Base-by-base conservation (phyloP, 768 basidiomycete genomes). In the Agrocybe praecox region DNA sequence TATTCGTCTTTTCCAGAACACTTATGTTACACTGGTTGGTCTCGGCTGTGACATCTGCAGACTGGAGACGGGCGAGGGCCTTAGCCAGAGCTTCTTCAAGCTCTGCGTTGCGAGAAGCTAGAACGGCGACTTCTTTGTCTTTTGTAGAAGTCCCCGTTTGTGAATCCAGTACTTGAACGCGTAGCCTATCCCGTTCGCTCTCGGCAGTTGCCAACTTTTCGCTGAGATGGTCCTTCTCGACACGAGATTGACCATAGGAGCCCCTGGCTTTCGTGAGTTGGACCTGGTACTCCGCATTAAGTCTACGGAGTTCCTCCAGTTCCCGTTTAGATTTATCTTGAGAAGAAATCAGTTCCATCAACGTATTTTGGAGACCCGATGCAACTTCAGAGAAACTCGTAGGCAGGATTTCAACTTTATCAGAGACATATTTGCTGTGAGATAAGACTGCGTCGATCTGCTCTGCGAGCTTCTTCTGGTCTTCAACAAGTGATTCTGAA, bases 251-350 rank as follows among this genome's bases (percentile, higher is more conserved):
- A 0, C 90, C 90, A 62, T 91, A 87, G 14, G 86, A 84, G 19
- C 85, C 83, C 52, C 90, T 87, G 49, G 92, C 88, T 72, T 90
- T 91, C 12, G 85, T 82, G 11, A 94, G 64, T 63, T 92, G 88
- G 32, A 86, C 74, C 64, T 92, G 90, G 48, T 85, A 77, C 7
- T 93, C 91, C 8, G 81, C 74, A 67, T 90, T 92, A 17, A 76
- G 63, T 57, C 82, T 83, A 44, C 85, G 83, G 55, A 90, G 75
- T 52, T 93, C 90, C 10, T 92, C 89, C 24, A 86, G 68, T 63
- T 92, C 89, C 47, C 79, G 81, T 66, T 82, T 84, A 23, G 78
- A 75, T 8, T 76, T 75, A 58, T 86, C 83, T 17, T 80, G 82
- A 2, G 86, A 81, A 10, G 81, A 68, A 8, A 80, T 74, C 32